Evolutionary conservation across 148 eudicot genomes (phyloP), one percentile per base, ranked within the genome.

Genomic region (Polygonum maritimum): DNA sequence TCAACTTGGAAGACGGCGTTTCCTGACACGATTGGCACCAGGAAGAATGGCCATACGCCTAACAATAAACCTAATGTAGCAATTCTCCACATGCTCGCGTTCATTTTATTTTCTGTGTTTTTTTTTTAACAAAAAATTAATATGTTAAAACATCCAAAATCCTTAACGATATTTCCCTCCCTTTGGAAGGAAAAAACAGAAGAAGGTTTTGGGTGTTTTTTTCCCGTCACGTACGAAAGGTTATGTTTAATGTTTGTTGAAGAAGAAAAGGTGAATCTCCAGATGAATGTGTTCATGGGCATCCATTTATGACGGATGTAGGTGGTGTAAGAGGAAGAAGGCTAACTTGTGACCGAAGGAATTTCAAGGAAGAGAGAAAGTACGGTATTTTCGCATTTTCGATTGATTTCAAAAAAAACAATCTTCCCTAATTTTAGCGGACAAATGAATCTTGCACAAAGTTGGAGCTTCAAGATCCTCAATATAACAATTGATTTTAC

Each of bases 1-100:
- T 88, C 77, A 6, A 92, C 97, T 49, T 86, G 41, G 7, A 92
- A 88, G 22, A 84, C 86, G 2, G 80, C 79, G 78, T 85, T 90
- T 19, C 82, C 91, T 7, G 45, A 75, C 0, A 76, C 87, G 54
- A 76, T 40, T 16, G 76, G 51, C 38, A 73, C 49, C 21, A 78
- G 14, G 5, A 77, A 76, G 41, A 74, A 47, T 54, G 76, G 74
- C 82, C 49, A 58, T 44, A 83, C 45, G 45, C 65, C 31, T 26
- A 26, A 79, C 55, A 85, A 79, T 48, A 83, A 6, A 26, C 80
- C 60, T 79, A 80, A 36, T 51, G 83, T 5, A 73, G 71, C 33
- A 76, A 76, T 51, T 48, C 76, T 36, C 21, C 77, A 38, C 54
- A 74, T 78, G 77, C 80, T 81, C 87, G 84, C 81, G 15, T 77